Base-by-base conservation (phyloP, 2,329 filamentous ascomycete genomes). In the Sarocladium brachiariae region DNA sequence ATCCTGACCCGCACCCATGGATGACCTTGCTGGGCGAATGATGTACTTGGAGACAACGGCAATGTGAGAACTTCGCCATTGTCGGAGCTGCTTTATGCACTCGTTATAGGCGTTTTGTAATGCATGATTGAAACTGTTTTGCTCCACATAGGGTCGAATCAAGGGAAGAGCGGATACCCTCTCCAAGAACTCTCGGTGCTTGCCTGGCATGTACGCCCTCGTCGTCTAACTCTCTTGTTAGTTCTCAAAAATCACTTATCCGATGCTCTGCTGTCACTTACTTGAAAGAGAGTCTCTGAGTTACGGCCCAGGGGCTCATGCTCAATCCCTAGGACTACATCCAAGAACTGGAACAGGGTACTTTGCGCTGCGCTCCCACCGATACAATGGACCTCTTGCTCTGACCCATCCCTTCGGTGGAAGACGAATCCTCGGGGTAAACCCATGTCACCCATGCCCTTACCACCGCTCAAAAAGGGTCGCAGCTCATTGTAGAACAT, bases 1-100 rank as follows among this genome's bases (percentile, higher is more conserved):
- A 31, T 33, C n/a, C 31, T 33, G 27, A 27, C 14, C 16, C 8
- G 18, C 19, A 16, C 43, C 45, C 13, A 11, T 24, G 5, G 51
- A 30, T 14, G 24, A 18, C 31, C 48, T 51, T 14, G 51, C 53
- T 14, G 53, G 55, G 7, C 51, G 53, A n/a, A 55, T 52, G 18
- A 56, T 53, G 48, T 56, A 56, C 45, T 57, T 57, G 30, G 53
- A 56, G 27, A 58, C 53, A n/a, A 57, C 38, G 24, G 56, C 55
- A 23, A 57, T 57, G 49, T 57, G 54, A 45, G 46, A 52, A 18
- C 51, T 47, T 18, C 56, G 43, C 56, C 55, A 56, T n/a, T 33
- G 21, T 19, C 55, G 52, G 21, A 57, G 49, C 49, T 50, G 31
- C 8, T 41, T 30, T 27, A 53, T 21, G 50, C 53, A 55, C 9